Conservation (phyloP, 352 stramenopile species). For the Phytophthora crassamura region DNA sequence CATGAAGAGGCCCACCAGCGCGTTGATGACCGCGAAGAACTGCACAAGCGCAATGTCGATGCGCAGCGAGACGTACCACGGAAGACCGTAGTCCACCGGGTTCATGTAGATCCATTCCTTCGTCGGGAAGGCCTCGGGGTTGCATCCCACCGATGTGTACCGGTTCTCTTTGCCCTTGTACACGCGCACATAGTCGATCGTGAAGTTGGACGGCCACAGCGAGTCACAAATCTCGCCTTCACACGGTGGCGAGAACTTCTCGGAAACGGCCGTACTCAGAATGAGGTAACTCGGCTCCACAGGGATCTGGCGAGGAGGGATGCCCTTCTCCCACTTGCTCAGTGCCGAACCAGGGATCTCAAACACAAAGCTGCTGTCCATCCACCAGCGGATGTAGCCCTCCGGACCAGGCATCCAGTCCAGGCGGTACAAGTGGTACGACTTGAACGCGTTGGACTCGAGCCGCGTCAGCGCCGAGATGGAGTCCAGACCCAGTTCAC, state of each 20-base stretch:
- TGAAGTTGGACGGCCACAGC: constrained; percentile 91
- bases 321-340: constrained; percentile 73
- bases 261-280: constrained; percentile 97
- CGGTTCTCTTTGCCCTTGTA: constrained; percentile 93
- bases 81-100: constrained; percentile 82
- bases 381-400: constrained; percentile 94
- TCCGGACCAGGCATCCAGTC: constrained; percentile 94
- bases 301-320: constrained; percentile 89
- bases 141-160: constrained; percentile 94
- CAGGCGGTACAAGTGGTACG: constrained; percentile 94
- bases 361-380: constrained; percentile 95
- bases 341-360: constrained; percentile 90
- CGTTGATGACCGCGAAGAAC: constrained; percentile 70
- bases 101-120: constrained; percentile 92
- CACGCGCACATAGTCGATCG: constrained; percentile 95
- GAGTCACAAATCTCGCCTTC: constrained; percentile 94
- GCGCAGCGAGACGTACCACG: constrained; percentile 80
- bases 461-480: constrained; percentile 95
- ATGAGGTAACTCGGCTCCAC: constrained; percentile 98
- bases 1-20: constrained; percentile 58
- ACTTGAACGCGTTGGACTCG: constrained; percentile 91
- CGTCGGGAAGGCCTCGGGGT: constrained; percentile 91
- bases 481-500: constrained; percentile 93
- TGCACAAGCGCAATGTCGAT: constrained; percentile 53
- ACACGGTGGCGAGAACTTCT: constrained; percentile 94